Conservation (phyloP, 192 early-diverging fungal genomes). For the Entomortierella beljakovae region DNA sequence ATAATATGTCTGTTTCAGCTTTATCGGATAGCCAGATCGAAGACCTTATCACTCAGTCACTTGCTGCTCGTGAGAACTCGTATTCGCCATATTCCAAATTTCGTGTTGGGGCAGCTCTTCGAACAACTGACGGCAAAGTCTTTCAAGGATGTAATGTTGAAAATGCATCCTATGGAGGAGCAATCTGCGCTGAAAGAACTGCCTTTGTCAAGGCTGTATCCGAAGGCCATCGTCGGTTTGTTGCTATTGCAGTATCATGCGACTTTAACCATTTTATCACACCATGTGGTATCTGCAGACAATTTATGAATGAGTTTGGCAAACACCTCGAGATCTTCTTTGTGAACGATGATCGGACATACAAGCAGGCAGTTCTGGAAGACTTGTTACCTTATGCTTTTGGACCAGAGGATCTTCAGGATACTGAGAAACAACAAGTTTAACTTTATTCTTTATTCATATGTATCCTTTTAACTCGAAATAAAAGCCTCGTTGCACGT, state of each 20-base stretch:
- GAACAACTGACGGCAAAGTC: constrained; percentile 70
- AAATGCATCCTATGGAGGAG: constrained; percentile 85
- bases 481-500: too few species aligned
- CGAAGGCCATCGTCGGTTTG: constrained; percentile 71
- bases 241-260: constrained; percentile 56
- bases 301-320: constrained; percentile 52
- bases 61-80: constrained; percentile 71
- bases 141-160: constrained; percentile 87
- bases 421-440: background rate
- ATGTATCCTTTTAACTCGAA: too few species aligned
- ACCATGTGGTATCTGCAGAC: constrained; percentile 41
- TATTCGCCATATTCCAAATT: constrained; percentile 94
- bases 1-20: constrained; percentile 2
- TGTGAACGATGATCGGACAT: constrained; percentile 39
- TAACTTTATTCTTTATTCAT: too few species aligned
- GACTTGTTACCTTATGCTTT: constrained; percentile 39
- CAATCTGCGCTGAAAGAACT: constrained; percentile 92
- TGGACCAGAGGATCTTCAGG: constrained; percentile 25
- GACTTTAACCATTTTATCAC: constrained; percentile 38
- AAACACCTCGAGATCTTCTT: constrained; percentile 43
- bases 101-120: constrained; percentile 86
- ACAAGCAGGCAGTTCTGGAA: constrained; percentile 29
- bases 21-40: constrained; percentile 37
- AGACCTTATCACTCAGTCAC: constrained; percentile 28
- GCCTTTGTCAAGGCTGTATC: constrained; percentile 89